These are phyloP conservation scores for Aspergillus sp. DNA, from an alignment of 2,329 filamentous ascomycete genomes.

Conservation along the genomic window DNA sequence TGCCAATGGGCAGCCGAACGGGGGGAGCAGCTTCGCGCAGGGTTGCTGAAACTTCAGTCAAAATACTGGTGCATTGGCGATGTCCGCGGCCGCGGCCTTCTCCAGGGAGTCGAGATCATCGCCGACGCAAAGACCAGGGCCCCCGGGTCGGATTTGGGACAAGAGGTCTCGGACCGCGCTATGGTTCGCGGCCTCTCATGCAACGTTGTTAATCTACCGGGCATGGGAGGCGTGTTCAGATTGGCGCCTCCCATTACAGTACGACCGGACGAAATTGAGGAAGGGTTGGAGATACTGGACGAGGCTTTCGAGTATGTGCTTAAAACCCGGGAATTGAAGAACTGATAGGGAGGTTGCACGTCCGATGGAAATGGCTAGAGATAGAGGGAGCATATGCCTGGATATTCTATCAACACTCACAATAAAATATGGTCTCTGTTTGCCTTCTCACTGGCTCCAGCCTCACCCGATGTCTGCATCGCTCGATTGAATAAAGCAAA, in stretches of 20 bases:
- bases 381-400: background rate
- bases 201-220: slow-evolving; percentile 55
- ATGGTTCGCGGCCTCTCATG: slow-evolving; percentile 57
- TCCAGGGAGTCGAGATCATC: slow-evolving; percentile 61
- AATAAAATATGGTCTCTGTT: too few species aligned
- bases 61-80: slow-evolving; percentile 64
- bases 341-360: background rate
- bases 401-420: background rate
- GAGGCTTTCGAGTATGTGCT: slow-evolving; percentile 46
- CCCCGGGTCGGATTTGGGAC: slow-evolving; percentile 50
- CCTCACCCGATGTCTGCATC: too few species aligned
- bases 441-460: too few species aligned
- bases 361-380: background rate
- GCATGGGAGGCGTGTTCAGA: slow-evolving; percentile 58
- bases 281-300: slow-evolving; percentile 58
- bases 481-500: too few species aligned
- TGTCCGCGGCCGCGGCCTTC: slow-evolving; percentile 58
- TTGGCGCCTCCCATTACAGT: slow-evolving; percentile 63
- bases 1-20: slow-evolving; percentile 46
- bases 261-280: slow-evolving; percentile 49
- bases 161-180: slow-evolving; percentile 48
- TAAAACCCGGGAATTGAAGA: background rate
- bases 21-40: slow-evolving; percentile 49
- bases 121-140: slow-evolving; percentile 49
- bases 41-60: slow-evolving; percentile 47